Evolutionary conservation across 2,329 filamentous ascomycete species (phyloP), one percentile per base, ranked within the genome.

Genomic region (Raffaelea deltoideospora): DNA sequence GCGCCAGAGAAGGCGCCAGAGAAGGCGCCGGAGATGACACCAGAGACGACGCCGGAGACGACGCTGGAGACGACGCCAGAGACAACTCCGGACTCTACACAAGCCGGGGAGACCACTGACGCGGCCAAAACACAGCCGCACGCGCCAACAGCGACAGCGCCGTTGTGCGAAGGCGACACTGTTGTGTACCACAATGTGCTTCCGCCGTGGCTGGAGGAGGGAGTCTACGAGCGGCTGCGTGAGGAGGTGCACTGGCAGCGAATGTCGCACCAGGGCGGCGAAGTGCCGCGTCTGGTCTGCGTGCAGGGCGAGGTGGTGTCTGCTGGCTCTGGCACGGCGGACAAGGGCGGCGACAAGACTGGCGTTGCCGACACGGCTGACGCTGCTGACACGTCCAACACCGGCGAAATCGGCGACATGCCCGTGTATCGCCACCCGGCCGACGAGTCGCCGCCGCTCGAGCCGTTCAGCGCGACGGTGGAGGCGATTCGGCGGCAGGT

Each of bases 361-460:
- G n/a, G n/a, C n/a, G n/a, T n/a, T n/a, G n/a, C n/a, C n/a, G n/a
- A n/a, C n/a, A n/a, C n/a, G n/a, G n/a, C n/a, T n/a, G n/a, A n/a
- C n/a, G n/a, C n/a, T n/a, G 82, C n/a, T n/a, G n/a, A n/a, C n/a
- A n/a, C n/a, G n/a, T n/a, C n/a, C n/a, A n/a, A 69, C 14, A 63
- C 86, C 22, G 65, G 64, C 28, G 52, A 63, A 0, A 76, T 88
- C 48, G 83, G 82, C 15, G 77, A 67, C 45, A 77, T 82, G 53
- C 90, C 90, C 18, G 69, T 96, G n/a, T 98, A 98, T 55, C 80
- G 90, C 13, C 90, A 96, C 55, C 90, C 90, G 31, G 74, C 85
- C 4, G 90, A 98, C 51, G 82, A 92, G 53, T 83, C 82, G 1
- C 79, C 87, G 0, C 76, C 82, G 1, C 57, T 95, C 13, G 60